These are phyloP conservation scores for Debaryomyces coudertii DNA, from an alignment of 1,139 yeast species.

Conservation along the genomic window DNA sequence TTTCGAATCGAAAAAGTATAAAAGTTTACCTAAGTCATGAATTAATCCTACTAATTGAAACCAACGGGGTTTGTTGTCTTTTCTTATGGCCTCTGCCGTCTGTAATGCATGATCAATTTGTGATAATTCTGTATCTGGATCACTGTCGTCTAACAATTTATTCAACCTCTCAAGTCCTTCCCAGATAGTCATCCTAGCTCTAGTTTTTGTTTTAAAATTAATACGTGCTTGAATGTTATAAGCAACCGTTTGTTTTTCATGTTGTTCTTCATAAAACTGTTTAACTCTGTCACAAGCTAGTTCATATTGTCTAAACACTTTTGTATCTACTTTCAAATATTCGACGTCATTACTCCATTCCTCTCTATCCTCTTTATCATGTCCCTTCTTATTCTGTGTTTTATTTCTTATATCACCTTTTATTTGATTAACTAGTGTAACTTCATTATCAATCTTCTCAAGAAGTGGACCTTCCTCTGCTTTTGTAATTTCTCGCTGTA, in stretches of 20 bases:
- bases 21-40: slow-evolving; percentile 70
- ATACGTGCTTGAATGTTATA: slow-evolving; percentile 72
- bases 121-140: slow-evolving; percentile 74
- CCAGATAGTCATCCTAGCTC: slow-evolving; percentile 75
- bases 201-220: slow-evolving; percentile 64
- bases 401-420: slow-evolving; percentile 22
- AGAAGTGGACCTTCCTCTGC: slow-evolving; percentile 24
- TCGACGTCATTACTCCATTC: slow-evolving; percentile 22
- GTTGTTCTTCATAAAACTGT: slow-evolving; percentile 69
- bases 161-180: slow-evolving; percentile 67
- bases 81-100: slow-evolving; percentile 74
- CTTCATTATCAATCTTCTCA: slow-evolving; percentile 45
- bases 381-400: slow-evolving; percentile 7
- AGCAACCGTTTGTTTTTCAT: slow-evolving; percentile 70
- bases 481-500: not conserved
- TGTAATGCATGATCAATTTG: slow-evolving; percentile 78
- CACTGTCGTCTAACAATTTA: slow-evolving; percentile 68
- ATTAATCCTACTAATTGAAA: slow-evolving; percentile 74
- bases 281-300: slow-evolving; percentile 71
- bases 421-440: slow-evolving; percentile 33
- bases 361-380: slow-evolving; percentile 12
- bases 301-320: slow-evolving; percentile 65
- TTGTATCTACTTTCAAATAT: slow-evolving; percentile 41
- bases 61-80: slow-evolving; percentile 74
- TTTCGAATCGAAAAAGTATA: slow-evolving; percentile 69